Percentiles rank a stretch among this genome's conserved stretches.
These are phyloP conservation scores for Noccaea bulbosa DNA, from an alignment of 345 rosid species.

Conservation along the genomic window DNA sequence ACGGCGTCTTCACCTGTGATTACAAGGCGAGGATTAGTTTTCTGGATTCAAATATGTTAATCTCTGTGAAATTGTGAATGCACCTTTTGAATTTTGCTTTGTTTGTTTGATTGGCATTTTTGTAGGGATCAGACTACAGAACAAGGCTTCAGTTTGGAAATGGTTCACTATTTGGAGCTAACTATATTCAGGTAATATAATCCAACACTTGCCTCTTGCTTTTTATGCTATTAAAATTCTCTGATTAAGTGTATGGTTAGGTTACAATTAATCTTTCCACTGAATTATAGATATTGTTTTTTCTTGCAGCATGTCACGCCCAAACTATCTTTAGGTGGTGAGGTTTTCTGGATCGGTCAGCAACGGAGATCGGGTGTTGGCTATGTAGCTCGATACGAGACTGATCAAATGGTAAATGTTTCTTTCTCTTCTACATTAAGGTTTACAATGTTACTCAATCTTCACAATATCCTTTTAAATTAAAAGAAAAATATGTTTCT, in stretches of 20 bases:
- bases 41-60: not conserved
- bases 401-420: constrained; percentile 72
- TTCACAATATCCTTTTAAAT: too few relatives aligned
- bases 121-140: constrained; percentile 82
- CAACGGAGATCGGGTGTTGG: constrained; percentile 79
- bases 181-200: constrained; percentile 76
- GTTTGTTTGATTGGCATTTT: not conserved
- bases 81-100: not conserved
- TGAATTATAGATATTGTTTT: constrained; percentile 1
- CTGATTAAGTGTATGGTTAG: not conserved
- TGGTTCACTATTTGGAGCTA: constrained; percentile 70
- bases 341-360: constrained; percentile 84
- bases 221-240: not conserved
- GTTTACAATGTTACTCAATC: too few relatives aligned
- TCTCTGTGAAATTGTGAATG: not conserved
- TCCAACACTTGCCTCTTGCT: not conserved
- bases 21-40: constrained; percentile 60
- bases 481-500: too few relatives aligned
- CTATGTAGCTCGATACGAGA: constrained; percentile 86
- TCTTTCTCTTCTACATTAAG: not conserved
- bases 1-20: constrained; percentile 66
- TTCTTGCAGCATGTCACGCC: constrained; percentile 74
- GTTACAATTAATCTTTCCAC: not conserved
- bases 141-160: constrained; percentile 73
- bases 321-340: constrained; percentile 77